Percentiles rank a stretch among this genome's conserved stretches.
phyloP scores from a whole-genome alignment of 208 protist species.

The Acanthamoeba sp. region DNA sequence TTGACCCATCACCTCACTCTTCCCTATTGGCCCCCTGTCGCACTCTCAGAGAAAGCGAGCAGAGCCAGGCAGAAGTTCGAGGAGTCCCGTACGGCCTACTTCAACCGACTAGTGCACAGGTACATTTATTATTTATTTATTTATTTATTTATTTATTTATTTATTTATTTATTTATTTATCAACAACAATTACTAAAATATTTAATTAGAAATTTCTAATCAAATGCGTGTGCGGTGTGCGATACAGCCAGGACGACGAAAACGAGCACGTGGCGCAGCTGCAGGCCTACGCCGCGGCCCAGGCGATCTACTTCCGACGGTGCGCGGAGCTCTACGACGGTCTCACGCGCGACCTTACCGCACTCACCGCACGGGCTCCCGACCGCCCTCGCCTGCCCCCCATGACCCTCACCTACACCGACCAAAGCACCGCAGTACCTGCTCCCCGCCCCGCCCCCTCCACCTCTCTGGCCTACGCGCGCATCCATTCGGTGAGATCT shows the following conservation, averaged over 20 bases:
- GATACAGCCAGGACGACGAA: constrained; percentile 19
- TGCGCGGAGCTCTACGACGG: constrained; percentile 32
- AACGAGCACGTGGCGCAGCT: constrained; percentile 47
- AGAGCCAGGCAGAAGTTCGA: constrained; percentile 43
- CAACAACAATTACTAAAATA: too few relatives aligned
- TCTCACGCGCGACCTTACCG: not conserved
- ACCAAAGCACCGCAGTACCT: not conserved
- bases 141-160: not conserved
- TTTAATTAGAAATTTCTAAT: not conserved
- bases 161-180: not conserved
- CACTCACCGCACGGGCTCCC: not conserved
- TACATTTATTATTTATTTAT: not conserved
- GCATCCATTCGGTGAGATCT: too few relatives aligned
- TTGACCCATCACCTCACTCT: too few relatives aligned
- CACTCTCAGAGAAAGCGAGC: not conserved
- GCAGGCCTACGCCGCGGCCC: constrained; percentile 55
- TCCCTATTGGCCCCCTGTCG: not conserved
- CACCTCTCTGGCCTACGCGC: too few relatives aligned
- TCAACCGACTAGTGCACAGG: constrained; percentile 42
- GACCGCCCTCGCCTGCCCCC: constrained; percentile 1
- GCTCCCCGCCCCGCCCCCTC: too few relatives aligned
- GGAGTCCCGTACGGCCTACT: constrained; percentile 19
- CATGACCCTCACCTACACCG: constrained; percentile 59
- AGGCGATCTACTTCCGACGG: constrained; percentile 39
- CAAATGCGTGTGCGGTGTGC: not conserved